These are phyloP conservation scores for Cutaneotrichosporon mucoides DNA, from an alignment of 1,284 basidiomycete species.

Conservation along the genomic window DNA sequence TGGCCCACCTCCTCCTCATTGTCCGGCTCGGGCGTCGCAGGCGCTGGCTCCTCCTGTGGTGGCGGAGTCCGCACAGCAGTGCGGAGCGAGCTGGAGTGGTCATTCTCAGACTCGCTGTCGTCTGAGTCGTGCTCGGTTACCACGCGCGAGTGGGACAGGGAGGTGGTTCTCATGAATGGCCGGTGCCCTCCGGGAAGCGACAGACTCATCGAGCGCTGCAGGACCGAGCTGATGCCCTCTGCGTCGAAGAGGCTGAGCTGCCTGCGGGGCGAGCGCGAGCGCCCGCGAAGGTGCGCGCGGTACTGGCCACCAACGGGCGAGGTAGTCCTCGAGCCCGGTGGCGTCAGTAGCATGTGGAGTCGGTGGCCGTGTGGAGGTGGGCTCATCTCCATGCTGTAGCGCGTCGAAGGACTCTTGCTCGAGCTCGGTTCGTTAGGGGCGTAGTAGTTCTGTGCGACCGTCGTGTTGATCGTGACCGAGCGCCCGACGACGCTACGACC, in stretches of 20 bases:
- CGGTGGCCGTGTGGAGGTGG: constrained; percentile 31
- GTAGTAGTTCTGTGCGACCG: constrained; percentile 9
- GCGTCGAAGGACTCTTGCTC: neutral
- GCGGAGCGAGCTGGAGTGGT: constrained; percentile 8
- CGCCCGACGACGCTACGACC: constrained; percentile 3
- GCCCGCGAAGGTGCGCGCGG: constrained; percentile 20
- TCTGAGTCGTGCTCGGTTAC: constrained; percentile 16
- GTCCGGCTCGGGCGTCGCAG: neutral
- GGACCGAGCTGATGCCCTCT: constrained; percentile 33
- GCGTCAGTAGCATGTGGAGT: constrained; percentile 35
- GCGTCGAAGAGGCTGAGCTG: constrained; percentile 28
- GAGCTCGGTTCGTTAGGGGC: neutral
- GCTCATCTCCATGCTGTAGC: neutral
- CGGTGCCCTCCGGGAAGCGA: constrained; percentile 9
- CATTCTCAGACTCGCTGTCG: constrained; percentile 18
- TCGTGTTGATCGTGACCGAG: constrained; percentile 12
- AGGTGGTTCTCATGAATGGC: constrained; percentile 15
- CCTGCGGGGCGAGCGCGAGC: constrained; percentile 21
- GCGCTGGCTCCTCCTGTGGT: constrained; percentile 3
- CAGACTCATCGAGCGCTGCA: constrained; percentile 31
- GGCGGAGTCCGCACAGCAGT: constrained; percentile 16
- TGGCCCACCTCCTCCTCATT: constrained; percentile 12
- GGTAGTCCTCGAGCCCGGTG: constrained; percentile 32
- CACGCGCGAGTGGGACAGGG: constrained; percentile 16
- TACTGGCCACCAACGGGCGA: constrained; percentile 19